These are phyloP conservation scores for Hypoxylon lenormandii DNA, from an alignment of 495 filamentous ascomycete genomes.

Conservation along the genomic window DNA sequence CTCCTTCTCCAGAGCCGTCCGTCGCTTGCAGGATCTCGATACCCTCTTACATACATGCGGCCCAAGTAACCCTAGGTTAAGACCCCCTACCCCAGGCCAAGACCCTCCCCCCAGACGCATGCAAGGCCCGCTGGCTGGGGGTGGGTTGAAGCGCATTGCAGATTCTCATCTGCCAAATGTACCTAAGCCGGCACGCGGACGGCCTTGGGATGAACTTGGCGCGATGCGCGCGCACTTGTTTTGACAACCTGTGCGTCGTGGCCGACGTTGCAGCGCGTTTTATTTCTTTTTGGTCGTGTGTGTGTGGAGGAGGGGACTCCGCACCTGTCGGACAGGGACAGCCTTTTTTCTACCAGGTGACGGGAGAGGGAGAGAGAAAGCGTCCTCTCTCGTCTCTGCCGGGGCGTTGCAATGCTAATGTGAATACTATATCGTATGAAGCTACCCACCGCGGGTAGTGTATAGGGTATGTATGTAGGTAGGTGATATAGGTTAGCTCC, in stretches of 20 bases:
- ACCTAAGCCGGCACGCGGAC: neutral
- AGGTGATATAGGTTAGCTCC: too few species aligned
- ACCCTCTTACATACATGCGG: neutral
- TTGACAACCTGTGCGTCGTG: neutral
- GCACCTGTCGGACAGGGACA: slow-evolving; percentile 1
- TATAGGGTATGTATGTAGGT: too few species aligned
- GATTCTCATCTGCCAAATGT: neutral
- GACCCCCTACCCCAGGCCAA: neutral
- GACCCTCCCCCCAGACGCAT: neutral
- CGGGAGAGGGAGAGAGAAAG: too few species aligned
- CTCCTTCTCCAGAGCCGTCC: too few species aligned
- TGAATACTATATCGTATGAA: too few species aligned
- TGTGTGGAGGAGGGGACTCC: neutral
- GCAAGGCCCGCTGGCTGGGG: neutral
- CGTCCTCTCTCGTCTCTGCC: too few species aligned
- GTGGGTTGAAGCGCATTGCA: neutral
- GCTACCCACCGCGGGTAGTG: too few species aligned
- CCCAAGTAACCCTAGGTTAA: neutral
- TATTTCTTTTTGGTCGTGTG: too few species aligned
- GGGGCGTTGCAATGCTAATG: too few species aligned
- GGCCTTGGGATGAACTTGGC: neutral
- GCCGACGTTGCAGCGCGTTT: slow-evolving; percentile 2
- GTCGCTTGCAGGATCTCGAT: too few species aligned
- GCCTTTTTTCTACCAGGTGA: neutral
- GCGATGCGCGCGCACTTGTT: neutral